Percentiles rank a stretch among this genome's conserved stretches.
These are phyloP conservation scores for Myotisia sp. DNA, from an alignment of 2,329 filamentous ascomycete species.

Conservation along the genomic window DNA sequence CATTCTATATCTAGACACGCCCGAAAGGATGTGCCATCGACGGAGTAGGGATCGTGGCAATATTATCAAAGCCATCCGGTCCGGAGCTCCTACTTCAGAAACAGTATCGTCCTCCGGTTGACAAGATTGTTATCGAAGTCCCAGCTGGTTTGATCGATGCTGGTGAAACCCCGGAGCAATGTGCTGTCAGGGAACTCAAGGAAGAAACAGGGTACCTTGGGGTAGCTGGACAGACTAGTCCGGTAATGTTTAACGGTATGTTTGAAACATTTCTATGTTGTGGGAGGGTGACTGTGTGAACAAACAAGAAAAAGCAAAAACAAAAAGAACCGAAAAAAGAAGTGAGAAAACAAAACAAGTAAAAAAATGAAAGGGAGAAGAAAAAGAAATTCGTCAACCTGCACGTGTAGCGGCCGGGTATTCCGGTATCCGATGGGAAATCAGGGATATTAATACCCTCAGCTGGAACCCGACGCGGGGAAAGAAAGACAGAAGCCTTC, in stretches of 20 bases:
- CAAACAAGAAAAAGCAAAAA: no score
- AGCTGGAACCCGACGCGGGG: no score
- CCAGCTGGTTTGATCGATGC: slow-evolving; percentile 47
- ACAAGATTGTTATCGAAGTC: slow-evolving; percentile 45
- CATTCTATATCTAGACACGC: slow-evolving; percentile 22
- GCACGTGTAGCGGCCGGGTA: no score
- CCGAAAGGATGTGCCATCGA: slow-evolving; percentile 40
- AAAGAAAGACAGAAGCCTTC: no score
- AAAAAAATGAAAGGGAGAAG: no score
- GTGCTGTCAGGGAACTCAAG: slow-evolving; percentile 44
- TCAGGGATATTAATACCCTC: no score
- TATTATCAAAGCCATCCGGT: slow-evolving; percentile 40
- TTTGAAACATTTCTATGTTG: no score
- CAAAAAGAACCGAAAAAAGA: no score
- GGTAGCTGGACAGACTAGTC: slow-evolving; percentile 27
- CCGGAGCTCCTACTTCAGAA: slow-evolving; percentile 40
- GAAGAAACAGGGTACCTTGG: slow-evolving; percentile 52
- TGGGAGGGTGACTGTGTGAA: no score
- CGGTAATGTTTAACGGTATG: slow-evolving; percentile 34
- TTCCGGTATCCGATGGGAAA: no score
- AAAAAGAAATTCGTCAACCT: no score
- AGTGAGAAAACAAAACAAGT: no score
- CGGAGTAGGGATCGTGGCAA: slow-evolving; percentile 47
- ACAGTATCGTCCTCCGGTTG: slow-evolving; percentile 46
- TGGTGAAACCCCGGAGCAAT: slow-evolving; percentile 41